Evolutionary conservation across 2,329 filamentous ascomycete species (phyloP).

Genomic region (Arthrobotrys sphaeroides): DNA sequence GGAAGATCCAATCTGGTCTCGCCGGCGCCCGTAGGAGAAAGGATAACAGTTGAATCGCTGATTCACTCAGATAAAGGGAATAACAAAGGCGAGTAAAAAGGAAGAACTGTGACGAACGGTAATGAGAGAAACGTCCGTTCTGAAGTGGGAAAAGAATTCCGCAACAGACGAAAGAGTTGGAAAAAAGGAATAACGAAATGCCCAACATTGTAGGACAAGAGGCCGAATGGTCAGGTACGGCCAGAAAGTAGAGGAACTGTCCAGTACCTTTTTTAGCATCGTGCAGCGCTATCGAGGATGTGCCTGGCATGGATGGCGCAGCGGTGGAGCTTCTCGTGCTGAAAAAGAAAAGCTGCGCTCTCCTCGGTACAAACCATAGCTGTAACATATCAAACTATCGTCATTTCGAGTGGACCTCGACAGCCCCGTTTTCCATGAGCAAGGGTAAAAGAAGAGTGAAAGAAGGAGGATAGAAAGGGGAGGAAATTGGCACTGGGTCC

Average conservation of each 20-base stretch:
- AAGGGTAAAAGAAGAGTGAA: slow-evolving; percentile 48
- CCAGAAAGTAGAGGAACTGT: slow-evolving; percentile 21
- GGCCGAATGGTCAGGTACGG: slow-evolving; percentile 36
- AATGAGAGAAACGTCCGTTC: slow-evolving; percentile 13
- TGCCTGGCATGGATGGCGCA: slow-evolving; percentile 40
- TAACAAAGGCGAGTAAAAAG: neutral
- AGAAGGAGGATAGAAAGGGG: slow-evolving; percentile 52
- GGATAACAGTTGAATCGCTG: slow-evolving; percentile 13
- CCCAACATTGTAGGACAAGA: neutral
- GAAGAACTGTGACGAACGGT: slow-evolving; percentile 5
- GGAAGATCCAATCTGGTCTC: slow-evolving; percentile 28
- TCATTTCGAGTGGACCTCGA: slow-evolving; percentile 41
- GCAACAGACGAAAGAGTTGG: neutral
- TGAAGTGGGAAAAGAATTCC: slow-evolving; percentile 31
- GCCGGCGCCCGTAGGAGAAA: slow-evolving; percentile 24
- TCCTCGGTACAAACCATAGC: slow-evolving; percentile 24
- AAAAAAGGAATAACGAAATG: slow-evolving; percentile 2
- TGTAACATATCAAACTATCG: slow-evolving; percentile 40
- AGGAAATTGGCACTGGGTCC: slow-evolving; percentile 34
- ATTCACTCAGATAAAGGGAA: slow-evolving; percentile 29
- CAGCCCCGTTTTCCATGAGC: slow-evolving; percentile 50
- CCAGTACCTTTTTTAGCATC: slow-evolving; percentile 40
- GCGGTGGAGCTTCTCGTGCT: slow-evolving; percentile 43
- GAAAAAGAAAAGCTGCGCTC: slow-evolving; percentile 32
- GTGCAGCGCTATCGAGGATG: slow-evolving; percentile 28